Base-by-base conservation (phyloP, 1,284 basidiomycete species). In the Volvariella volvacea region DNA sequence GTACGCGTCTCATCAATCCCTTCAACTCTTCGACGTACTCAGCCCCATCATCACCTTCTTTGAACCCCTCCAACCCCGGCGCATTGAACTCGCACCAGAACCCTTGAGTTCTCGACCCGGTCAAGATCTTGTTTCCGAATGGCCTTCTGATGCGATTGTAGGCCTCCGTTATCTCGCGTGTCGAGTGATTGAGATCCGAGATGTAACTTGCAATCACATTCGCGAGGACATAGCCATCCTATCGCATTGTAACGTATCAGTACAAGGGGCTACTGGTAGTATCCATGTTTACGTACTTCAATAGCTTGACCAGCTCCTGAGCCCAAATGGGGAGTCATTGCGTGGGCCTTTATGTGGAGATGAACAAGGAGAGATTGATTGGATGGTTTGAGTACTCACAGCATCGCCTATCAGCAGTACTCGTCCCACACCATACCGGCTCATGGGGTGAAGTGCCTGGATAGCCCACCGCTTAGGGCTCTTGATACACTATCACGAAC, bases 361-460 rank as follows among this genome's bases (percentile, higher is more conserved):
- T 4, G n/a, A 16, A 36, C 6, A 8, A 36, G 34, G 4, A 17
- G 14, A 43, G 15, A 28, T 6, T 6, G 12, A 28, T 6, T 28
- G 25, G 6, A 12, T 28, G 34, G n/a, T 7, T 6, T 15, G 6
- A 4, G 15, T 10, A 32, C 44, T 9, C 33, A 54, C 65, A 2
- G 69, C 58, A 38, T 69, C 65, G 12, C 66, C 68, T 7, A 67
- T 43, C 6, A 69, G 48, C 17, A 54, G 58, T 4, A 67, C 59
- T 2, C 47, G 51, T 1, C 55, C 58, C 9, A 52, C 44, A 2
- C 53, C 55, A 37, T 55, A 65, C 9, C 52, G 52, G 1, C 64
- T 59, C 12, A 69, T 45, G 3, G 59, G 55, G 12, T 51, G 50
- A 16, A 63, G 36, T 15, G 47, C 50, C 41, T 63, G 59, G 4